Evolutionary conservation across 73 alveolate genomes (phyloP).

Genomic region (Paramecium octaurelia): DNA sequence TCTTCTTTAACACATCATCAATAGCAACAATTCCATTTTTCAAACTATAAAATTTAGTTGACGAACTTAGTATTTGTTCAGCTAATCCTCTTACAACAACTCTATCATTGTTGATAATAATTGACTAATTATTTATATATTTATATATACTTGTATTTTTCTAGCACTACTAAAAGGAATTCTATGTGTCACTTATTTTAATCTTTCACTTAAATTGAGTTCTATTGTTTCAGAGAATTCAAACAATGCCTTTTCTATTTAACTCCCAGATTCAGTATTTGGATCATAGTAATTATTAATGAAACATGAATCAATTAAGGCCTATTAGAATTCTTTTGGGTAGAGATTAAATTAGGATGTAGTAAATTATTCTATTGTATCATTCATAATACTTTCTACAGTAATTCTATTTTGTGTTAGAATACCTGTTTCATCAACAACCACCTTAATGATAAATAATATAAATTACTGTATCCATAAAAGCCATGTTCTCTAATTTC

Average conservation of each 20-base stretch:
- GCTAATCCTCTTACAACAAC: constrained; percentile 74
- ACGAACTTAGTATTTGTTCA: constrained; percentile 61
- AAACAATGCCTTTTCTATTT: constrained; percentile 67
- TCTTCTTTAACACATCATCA: constrained; percentile 13
- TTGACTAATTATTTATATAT: not conserved
- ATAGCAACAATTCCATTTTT: constrained; percentile 53
- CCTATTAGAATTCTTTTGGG: not conserved
- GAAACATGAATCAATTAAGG: not conserved
- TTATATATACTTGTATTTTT: constrained; percentile 61
- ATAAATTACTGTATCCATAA: constrained; percentile 73
- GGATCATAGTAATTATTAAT: constrained; percentile 15
- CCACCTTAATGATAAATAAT: not conserved
- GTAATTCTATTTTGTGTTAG: constrained; percentile 60
- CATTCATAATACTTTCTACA: constrained; percentile 28
- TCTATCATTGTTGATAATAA: constrained; percentile 55
- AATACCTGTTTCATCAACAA: constrained; percentile 82
- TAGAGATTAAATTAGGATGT: not conserved
- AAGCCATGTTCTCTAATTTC: constrained; percentile 91
- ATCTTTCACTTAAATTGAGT: not conserved
- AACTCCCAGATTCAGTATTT: constrained; percentile 56
- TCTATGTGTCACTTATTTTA: not conserved
- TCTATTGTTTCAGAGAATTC: not conserved
- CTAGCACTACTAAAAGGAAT: constrained; percentile 75
- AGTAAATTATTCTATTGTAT: not conserved
- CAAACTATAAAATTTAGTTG: constrained; percentile 67